Conservation (phyloP, 768 basidiomycete species). For the Hirschioporus abietinus region DNA sequence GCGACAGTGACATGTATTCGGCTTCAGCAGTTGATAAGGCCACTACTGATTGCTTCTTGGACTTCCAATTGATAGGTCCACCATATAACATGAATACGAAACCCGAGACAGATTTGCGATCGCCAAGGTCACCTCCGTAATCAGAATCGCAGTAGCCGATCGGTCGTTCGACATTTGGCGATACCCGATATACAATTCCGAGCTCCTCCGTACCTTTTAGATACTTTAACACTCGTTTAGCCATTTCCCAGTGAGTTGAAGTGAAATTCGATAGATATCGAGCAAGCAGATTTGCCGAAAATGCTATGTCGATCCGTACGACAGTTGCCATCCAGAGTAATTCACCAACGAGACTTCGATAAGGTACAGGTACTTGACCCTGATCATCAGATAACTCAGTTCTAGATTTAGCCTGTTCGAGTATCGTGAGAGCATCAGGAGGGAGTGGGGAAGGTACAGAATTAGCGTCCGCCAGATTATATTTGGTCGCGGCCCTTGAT, state of each 20-base stretch:
- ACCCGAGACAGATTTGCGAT: constrained; percentile 26
- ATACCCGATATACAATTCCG: constrained; percentile 13
- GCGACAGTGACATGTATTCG: constrained; percentile 31
- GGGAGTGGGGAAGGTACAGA: constrained; percentile 2
- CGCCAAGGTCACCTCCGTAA: constrained; percentile 13
- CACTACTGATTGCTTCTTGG: constrained; percentile 30
- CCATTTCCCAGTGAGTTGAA: constrained; percentile 21
- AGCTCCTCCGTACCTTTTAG: constrained; percentile 20
- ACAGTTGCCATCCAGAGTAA: constrained; percentile 25
- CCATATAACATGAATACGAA: constrained; percentile 24
- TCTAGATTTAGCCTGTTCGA: constrained; percentile 1
- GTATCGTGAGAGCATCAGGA: neutral
- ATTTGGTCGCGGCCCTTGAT: neutral
- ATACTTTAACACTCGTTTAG: constrained; percentile 23
- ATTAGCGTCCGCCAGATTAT: neutral
- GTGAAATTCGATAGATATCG: constrained; percentile 21
- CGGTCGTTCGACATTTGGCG: constrained; percentile 7
- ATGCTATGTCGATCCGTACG: constrained; percentile 27
- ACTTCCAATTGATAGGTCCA: constrained; percentile 27
- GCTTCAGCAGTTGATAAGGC: constrained; percentile 34
- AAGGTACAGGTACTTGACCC: constrained; percentile 15
- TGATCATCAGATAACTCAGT: constrained; percentile 7
- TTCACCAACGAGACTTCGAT: constrained; percentile 23
- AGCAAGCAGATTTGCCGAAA: constrained; percentile 19
- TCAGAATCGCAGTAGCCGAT: constrained; percentile 23